Evolutionary conservation across 345 rosid genomes (phyloP), one percentile per base, ranked within the genome.

Genomic region (Melastoma malabathricum): DNA sequence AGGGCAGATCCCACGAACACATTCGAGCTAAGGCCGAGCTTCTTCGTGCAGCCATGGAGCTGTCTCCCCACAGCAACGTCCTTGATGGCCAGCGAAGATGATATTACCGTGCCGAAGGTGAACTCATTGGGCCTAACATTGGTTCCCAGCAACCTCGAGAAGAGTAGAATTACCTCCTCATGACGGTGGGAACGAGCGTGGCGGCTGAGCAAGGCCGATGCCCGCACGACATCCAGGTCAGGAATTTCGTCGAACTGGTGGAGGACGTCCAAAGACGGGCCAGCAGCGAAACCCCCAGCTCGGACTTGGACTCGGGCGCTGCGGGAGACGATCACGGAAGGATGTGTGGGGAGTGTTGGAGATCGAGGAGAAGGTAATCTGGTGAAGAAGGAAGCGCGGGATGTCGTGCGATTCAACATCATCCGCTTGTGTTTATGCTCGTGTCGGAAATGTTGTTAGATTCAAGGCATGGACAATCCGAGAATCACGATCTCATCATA

Each of bases 1-100:
- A 76, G 58, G 19, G 81, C 78, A 59, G 83, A 80, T 18, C 85
- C 93, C 15, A 83, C 95, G 55, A 73, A 89, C 15, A 89, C 89
- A 53, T 69, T 75, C 1, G 79, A 72, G n/a, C 62, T 53, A 14
- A 78, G 76, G 14, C 93, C 95, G 63, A 74, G 63, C 70, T 73
- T 82, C 56, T 70, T 54, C 1, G 92, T 78, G 62, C 38, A 72
- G 17, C 66, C 70, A 61, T 88, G 97, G 44, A 82, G 70, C 65
- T 85, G 86, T 67, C 61, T 78, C 3, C 86, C 75, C 29, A 71
- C 47, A 39, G 50, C 15, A 48, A 82, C 53, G 67, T 85, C 80
- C 47, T 60, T 51, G 0, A 71, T 48, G 34, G 57, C 65, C 10
- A 74, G 64, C n/a, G 85, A 65, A 0, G 82, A 75, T 27, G 60